These are phyloP conservation scores for Populus euphratica DNA, from an alignment of 345 rosid genomes.

Conservation along the genomic window DNA sequence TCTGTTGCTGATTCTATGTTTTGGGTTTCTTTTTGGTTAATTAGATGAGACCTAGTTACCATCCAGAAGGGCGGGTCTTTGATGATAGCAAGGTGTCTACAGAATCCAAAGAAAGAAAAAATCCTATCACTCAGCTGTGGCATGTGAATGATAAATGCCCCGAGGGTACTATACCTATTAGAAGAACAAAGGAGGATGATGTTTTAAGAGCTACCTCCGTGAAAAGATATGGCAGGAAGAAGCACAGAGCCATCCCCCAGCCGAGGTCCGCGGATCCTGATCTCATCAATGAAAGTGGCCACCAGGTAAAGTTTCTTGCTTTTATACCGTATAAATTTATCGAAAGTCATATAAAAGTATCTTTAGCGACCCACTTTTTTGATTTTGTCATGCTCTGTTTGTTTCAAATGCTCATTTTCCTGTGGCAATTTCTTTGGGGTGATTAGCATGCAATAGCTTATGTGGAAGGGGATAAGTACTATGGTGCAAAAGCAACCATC, in stretches of 20 bases:
- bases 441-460: conserved; percentile 93
- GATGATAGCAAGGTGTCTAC: conserved; percentile 62
- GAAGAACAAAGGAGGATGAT: conserved; percentile 86
- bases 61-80: conserved; percentile 73
- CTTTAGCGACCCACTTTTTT: neutral
- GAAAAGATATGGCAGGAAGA: conserved; percentile 92
- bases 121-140: conserved; percentile 74
- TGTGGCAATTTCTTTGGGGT: conserved; percentile 18
- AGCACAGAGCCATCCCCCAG: conserved; percentile 65
- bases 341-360: neutral
- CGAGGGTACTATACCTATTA: conserved; percentile 73
- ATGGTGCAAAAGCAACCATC: conserved; percentile 93
- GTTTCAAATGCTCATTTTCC: conserved; percentile 17
- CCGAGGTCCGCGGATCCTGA: conserved; percentile 91
- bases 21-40: conserved; percentile 2
- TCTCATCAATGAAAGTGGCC: conserved; percentile 79
- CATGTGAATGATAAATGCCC: conserved; percentile 70
- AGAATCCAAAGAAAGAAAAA: conserved; percentile 43
- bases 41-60: conserved; percentile 84
- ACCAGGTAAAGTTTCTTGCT: conserved; percentile 52
- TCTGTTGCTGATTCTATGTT: conserved; percentile 6
- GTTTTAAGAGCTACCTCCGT: conserved; percentile 90
- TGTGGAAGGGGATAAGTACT: conserved; percentile 83
- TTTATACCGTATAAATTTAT: neutral
- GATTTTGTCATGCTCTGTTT: conserved; percentile 5